Conservation (phyloP, 345 rosid genomes). For the Chamaenerion angustifolium region DNA sequence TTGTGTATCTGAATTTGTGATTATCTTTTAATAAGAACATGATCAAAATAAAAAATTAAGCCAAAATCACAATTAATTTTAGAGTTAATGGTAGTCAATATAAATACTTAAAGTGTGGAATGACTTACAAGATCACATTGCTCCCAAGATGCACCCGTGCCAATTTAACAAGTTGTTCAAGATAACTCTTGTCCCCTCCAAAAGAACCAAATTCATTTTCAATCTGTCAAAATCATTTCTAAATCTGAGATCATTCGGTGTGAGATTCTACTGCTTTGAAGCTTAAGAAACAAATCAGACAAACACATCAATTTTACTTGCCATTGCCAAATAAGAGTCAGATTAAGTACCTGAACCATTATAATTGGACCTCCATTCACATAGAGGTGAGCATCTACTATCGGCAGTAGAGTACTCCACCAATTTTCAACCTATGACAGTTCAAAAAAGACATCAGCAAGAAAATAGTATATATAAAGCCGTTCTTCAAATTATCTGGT, state of each 20-base stretch:
- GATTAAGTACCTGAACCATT: constrained; percentile 70
- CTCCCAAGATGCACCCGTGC: constrained; percentile 56
- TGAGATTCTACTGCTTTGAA: neutral
- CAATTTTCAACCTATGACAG: constrained; percentile 58
- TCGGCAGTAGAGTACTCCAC: constrained; percentile 74
- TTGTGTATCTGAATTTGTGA: constrained; percentile 51
- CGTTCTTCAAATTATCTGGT: too few relatives aligned
- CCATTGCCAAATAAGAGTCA: neutral
- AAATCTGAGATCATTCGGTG: neutral
- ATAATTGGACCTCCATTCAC: constrained; percentile 73
- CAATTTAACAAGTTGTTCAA: constrained; percentile 42
- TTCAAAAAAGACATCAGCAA: neutral
- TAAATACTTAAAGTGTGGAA: neutral
- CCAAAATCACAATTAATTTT: too few relatives aligned
- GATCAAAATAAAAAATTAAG: too few relatives aligned
- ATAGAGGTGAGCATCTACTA: constrained; percentile 58
- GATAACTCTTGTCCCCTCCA: constrained; percentile 82
- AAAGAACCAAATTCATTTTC: constrained; percentile 96
- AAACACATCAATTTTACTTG: too few relatives aligned
- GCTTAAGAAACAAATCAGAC: neutral
- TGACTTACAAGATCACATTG: constrained; percentile 47
- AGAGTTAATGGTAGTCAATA: neutral
- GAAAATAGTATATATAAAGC: neutral
- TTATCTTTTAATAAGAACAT: too few relatives aligned
- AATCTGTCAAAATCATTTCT: constrained; percentile 30